These are phyloP conservation scores for Bolboschoenoplectus hybrid DNA, from an alignment of 202 grass and related monocot genomes.

Conservation along the genomic window DNA sequence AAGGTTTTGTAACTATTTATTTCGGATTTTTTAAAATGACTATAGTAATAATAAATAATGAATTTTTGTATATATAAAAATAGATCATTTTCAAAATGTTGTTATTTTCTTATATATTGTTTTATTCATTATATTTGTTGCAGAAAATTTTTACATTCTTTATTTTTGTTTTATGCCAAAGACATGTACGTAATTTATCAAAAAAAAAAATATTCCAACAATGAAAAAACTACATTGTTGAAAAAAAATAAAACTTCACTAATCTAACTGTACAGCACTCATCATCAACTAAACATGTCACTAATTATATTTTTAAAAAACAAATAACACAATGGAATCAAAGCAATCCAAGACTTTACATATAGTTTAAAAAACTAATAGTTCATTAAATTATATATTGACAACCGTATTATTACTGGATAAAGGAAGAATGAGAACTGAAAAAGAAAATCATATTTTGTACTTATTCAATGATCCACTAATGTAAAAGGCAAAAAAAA, in stretches of 20 bases:
- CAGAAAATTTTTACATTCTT: too few species aligned
- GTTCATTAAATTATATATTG: background rate
- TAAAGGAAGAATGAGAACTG: background rate
- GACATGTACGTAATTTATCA: too few species aligned
- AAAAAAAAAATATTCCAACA: too few species aligned
- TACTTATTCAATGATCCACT: slow-evolving; percentile 19
- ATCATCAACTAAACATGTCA: background rate
- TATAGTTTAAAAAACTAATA: background rate
- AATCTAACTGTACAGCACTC: background rate
- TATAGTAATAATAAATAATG: too few species aligned
- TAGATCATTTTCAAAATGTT: too few species aligned
- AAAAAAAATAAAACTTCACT: background rate
- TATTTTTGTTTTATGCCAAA: too few species aligned
- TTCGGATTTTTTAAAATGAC: too few species aligned
- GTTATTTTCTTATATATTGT: too few species aligned
- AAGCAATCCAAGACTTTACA: background rate
- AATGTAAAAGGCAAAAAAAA: background rate
- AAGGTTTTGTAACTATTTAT: too few species aligned
- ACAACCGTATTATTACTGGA: background rate
- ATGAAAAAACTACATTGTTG: too few species aligned
- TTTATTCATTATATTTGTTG: too few species aligned
- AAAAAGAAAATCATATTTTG: background rate
- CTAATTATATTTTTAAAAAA: background rate
- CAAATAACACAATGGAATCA: background rate
- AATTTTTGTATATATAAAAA: too few species aligned